Conservation (phyloP, 2,329 filamentous ascomycete genomes). For the Gaeumannomyces sp. region DNA sequence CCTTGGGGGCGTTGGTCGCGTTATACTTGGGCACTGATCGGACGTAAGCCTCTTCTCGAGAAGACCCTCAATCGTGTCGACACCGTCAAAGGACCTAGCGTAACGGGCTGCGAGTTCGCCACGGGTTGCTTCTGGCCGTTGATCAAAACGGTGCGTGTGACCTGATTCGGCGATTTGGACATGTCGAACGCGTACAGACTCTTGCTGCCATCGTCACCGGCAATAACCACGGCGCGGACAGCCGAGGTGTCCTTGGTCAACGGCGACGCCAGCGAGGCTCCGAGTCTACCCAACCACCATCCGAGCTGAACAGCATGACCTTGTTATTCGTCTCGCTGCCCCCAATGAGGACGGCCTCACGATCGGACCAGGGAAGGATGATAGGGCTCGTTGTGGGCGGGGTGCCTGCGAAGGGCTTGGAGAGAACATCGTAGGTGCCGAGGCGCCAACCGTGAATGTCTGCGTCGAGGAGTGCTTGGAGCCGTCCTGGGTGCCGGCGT, state of each 20-base stretch:
- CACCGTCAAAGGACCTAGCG: slow-evolving; percentile 29
- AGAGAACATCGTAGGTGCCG: slow-evolving; percentile 57
- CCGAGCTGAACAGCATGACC: slow-evolving; percentile 66
- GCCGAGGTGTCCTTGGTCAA: slow-evolving; percentile 51
- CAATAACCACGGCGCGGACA: slow-evolving; percentile 59
- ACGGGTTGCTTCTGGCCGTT: slow-evolving; percentile 52
- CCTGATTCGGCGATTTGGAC: slow-evolving; percentile 64
- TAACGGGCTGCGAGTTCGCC: slow-evolving; percentile 38
- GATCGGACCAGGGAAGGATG: slow-evolving; percentile 66
- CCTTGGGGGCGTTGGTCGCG: slow-evolving; percentile 60
- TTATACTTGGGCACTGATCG: slow-evolving; percentile 73
- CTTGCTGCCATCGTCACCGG: slow-evolving; percentile 69
- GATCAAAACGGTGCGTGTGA: slow-evolving; percentile 63
- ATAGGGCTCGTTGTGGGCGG: slow-evolving; percentile 64
- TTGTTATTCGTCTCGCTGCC: slow-evolving; percentile 59
- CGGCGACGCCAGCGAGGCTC: slow-evolving; percentile 54
- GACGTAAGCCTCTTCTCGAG: slow-evolving; percentile 45
- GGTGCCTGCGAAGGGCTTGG: slow-evolving; percentile 42
- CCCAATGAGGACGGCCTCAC: slow-evolving; percentile 67
- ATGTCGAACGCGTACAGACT: slow-evolving; percentile 75
- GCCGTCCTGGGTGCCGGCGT: slow-evolving; percentile 66
- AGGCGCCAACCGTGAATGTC: slow-evolving; percentile 67
- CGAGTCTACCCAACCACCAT: slow-evolving; percentile 61
- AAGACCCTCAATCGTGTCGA: slow-evolving; percentile 24
- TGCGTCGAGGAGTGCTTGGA: slow-evolving; percentile 54